Base-by-base conservation (phyloP, 305 asterid genomes). In the Andrographis paniculata region DNA sequence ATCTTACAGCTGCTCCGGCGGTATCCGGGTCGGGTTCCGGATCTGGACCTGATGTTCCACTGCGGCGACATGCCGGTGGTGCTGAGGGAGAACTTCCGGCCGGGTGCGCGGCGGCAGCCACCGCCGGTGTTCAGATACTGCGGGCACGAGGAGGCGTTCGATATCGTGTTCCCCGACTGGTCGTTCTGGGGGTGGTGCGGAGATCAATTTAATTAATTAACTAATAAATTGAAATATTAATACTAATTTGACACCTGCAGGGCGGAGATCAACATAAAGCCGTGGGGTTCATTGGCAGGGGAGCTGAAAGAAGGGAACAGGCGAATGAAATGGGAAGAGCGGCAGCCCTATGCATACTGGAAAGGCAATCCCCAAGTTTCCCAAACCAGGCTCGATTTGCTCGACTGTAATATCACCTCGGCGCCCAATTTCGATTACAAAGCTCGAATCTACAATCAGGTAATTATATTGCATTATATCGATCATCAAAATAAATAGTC, bases 151-250 rank as follows among this genome's bases (percentile, higher is more conserved):
- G 1, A 50, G 6, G 65, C 65, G 4, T 53, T 64, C 27, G 83
- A 74, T 51, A 78, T 82, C 49, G 74, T 61, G 4, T 82, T 82
- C 37, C 89, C 89, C 0, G 89, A 79, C 13, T 82, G 91, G 94
- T 79, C 94, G 0, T 82, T 70, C 56, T 82, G 94, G 94, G 94
- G 91, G 38, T 82, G 94, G 94, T 79, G 74, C 1, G 61, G 19
- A 18, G 0, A 41, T 31, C 23, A 22, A 14, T 3, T 13, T 0
- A 18, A 12, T 12, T 16, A 17, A 3, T 10, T 42, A 9, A 17
- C 20, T 42, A 17, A 3, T 42, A 42, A 17, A 42, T 42, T 9
- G 14, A 41, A 9, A n/a, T 15, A 41, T 7, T 14, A 9, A 2
- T 41, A 4, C 10, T 30, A 6, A 24, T 41, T 14, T 3, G 1